Base-by-base conservation (phyloP, 208 protist genomes). In the Leishmania braziliensis region DNA sequence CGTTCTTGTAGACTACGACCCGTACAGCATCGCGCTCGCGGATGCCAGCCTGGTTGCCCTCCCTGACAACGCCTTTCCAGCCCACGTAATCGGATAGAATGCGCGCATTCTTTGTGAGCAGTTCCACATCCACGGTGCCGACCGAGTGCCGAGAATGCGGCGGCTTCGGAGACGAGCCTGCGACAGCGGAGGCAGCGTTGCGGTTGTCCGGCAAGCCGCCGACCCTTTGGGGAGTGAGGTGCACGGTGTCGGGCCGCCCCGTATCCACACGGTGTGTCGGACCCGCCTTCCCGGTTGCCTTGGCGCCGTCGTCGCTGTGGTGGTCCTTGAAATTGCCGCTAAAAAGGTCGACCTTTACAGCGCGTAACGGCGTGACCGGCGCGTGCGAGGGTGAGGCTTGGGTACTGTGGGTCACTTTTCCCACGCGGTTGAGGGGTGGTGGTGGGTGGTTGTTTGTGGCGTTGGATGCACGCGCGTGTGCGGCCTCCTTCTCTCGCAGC, bases 51-150 rank as follows among this genome's bases (percentile, higher is more conserved):
- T 87, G 75, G 18, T 96, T 91, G 16, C 91, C 92, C 23, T 90
- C 82, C 69, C 79, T 81, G 50, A 95, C 82, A 36, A 96, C 88
- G 26, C 87, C 92, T 78, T 91, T 95, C 80, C 75, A 88, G 50
- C 95, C 95, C 2, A 97, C 92, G 84, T 96, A 89, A 76, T 97
- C 93, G 56, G 95, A 96, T 9, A 97, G 84, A 69, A 97, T 95
- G 70, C 88, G 85, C 10, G 95, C 95, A 58, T 97, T 95, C 56
- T 86, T 79, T 33, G 84, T 85, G 46, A 97, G 86, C 56, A 95
- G 71, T 39, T 78, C 86, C 36, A 97, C 89, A 65, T 96, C 91
- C 75, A 95, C 83, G 48, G 82, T 63, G 23, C 78, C 58, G 1
- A 46, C 33, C 16, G 56, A 73, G 43, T 66, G 71, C 2, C 43